Evolutionary conservation across 352 stramenopile genomes (phyloP), one percentile per base, ranked within the genome.

Genomic region (Phytophthora crassamura): DNA sequence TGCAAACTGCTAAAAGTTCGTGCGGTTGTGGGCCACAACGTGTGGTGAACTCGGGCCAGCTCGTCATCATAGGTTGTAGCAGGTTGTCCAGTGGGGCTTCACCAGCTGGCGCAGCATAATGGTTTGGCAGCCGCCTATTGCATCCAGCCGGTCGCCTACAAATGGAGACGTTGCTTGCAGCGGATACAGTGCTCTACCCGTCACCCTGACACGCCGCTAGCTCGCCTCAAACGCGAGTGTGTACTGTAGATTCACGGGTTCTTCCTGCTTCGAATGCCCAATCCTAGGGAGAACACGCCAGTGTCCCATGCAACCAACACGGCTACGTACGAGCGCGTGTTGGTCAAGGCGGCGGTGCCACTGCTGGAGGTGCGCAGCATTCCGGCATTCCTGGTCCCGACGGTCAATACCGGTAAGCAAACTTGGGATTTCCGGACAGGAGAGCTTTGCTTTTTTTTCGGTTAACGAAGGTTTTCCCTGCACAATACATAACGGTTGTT

Each of bases 291-390:
- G 47, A 67, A 67, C 59, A 67, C 59, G 48, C 45, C 28, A 5
- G 41, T 67, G 59, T 67, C 59, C 41, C 59, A 67, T 60, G 40
- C 40, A 60, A 42, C 32, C 32, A 67, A 67, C 48, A 67, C 59
- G 59, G 59, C 48, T 60, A 46, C 58, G 15, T n/a, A 20, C 30
- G 20, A 47, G 57, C 18, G 57, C 18, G 59, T 67, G 59, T 67
- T 67, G 56, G 43, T 16, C 18, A 11, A 48, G 18, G 38, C 10
- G 38, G 11, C 15, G 7, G 10, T n/a, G 7, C 12, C 38, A 28
- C 32, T 32, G 18, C 41, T n/a, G 16, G 6, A 8, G 0, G n/a
- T 22, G 39, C n/a, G 16, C n/a, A 8, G 12, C 41, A 48, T 33
- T 15, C 40, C 18, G 40, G n/a, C n/a, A 25, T 25, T 25, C 22